Base-by-base conservation (phyloP, 2,329 filamentous ascomycete genomes). In the Aspergillus intermedius region DNA sequence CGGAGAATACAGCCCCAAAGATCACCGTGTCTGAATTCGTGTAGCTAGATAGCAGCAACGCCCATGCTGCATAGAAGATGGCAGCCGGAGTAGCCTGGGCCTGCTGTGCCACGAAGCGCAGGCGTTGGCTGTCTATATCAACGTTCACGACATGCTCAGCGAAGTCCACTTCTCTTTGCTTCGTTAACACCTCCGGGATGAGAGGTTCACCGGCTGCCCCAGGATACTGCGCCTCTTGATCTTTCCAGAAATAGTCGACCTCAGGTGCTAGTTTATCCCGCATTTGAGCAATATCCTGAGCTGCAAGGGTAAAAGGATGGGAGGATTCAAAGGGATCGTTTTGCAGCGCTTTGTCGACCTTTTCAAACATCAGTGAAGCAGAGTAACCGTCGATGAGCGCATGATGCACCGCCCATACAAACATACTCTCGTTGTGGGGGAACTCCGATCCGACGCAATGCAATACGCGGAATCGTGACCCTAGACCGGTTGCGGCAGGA, bases 31-130 rank as follows among this genome's bases (percentile, higher is more conserved):
- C 55, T 0, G 64, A 63, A 42, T 63, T 62, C 5, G 55, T 55
- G 42, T 65, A 71, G 12, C 44, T 45, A 0, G 58, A 56, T 2
- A 73, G 45, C 5, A 56, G 46, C 2, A 74, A 30, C 0, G 59
- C 67, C 71, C 71, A 74, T 1, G 68, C 70, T 3, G 65, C 65
- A 42, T 65, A 55, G 28, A 63, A 62, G 15, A 49, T 37, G 15
- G 44, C 44, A 12, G 37, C 46, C 41, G 47, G 35, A 43, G 49
- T 39, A 9, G 48, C 45, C 32, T 40, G 45, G 30, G 28, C 21
- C 23, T 45, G 28, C 10, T 40, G 37, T 19, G 37, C 15, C 10
- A 17, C 17, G 8, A 19, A 19, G 10, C n/a, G 17, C 3, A 40
- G 37, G 17, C 37, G 17, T 40, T 40, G 15, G 10, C 12, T 17